Percentiles rank a stretch among this genome's conserved stretches.
Evolutionary conservation across 805 yeast species (phyloP).

Genomic region (Candida vaughaniae): DNA sequence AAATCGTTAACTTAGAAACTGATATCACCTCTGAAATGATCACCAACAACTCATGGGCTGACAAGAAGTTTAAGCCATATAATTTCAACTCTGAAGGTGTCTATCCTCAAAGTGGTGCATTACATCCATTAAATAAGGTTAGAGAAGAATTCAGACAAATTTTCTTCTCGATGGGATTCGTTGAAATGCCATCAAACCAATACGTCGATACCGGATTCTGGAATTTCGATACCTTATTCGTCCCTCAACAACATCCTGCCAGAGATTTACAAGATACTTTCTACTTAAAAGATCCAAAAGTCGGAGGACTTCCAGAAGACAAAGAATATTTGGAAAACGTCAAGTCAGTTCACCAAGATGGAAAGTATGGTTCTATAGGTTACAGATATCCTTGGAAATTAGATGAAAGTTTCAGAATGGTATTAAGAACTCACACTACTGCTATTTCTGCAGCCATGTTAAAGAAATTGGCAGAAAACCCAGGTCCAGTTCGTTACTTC

Average conservation of each 20-base stretch:
- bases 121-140: constrained; percentile 95
- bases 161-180: constrained; percentile 96
- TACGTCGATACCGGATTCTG: constrained; percentile 98
- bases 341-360: constrained; percentile 81
- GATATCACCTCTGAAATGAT: constrained; percentile 95
- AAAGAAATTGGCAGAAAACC: constrained; percentile 81
- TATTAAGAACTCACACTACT: constrained; percentile 96
- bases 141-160: constrained; percentile 97
- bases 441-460: constrained; percentile 89
- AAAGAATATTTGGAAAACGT: constrained; percentile 73
- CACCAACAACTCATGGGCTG: constrained; percentile 75
- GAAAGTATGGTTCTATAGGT: constrained; percentile 93
- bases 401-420: constrained; percentile 86
- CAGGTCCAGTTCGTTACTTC: constrained; percentile 87
- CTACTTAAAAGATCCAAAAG: constrained; percentile 89
- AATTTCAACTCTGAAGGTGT: constrained; percentile 96
- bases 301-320: constrained; percentile 82
- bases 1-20: constrained; percentile 80
- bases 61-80: constrained; percentile 86
- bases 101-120: constrained; percentile 81
- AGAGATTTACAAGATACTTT: constrained; percentile 98
- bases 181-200: constrained; percentile 98
- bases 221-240: constrained; percentile 95
- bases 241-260: constrained; percentile 99
- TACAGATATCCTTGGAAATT: constrained; percentile 97